These are phyloP conservation scores for Tremellales sp. DNA, from an alignment of 1,284 basidiomycete species.

Conservation along the genomic window DNA sequence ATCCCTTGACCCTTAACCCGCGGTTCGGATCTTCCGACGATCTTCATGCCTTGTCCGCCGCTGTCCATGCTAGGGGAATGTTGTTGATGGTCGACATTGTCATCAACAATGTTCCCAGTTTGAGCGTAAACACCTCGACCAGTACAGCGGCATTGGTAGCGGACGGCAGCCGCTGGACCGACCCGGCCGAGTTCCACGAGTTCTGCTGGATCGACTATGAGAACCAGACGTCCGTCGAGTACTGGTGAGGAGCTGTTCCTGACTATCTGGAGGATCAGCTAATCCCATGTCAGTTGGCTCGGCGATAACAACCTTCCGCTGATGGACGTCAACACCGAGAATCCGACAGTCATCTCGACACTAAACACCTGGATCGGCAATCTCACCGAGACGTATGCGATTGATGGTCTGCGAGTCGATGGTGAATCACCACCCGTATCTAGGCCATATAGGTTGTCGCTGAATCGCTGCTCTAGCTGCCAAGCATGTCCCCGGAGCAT, in stretches of 20 bases:
- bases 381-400: constrained; percentile 60
- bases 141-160: constrained; percentile 23
- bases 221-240: constrained; percentile 62
- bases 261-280: background rate
- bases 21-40: constrained; percentile 67
- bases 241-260: constrained; percentile 50
- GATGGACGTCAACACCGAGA: constrained; percentile 68
- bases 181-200: constrained; percentile 55
- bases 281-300: constrained; percentile 54
- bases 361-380: constrained; percentile 62
- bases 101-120: constrained; percentile 66
- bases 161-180: constrained; percentile 36
- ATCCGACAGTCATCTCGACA: constrained; percentile 56
- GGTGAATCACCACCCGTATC: constrained; percentile 39
- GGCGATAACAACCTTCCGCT: constrained; percentile 64
- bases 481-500: constrained; percentile 54
- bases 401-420: constrained; percentile 68
- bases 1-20: constrained; percentile 61
- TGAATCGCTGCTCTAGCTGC: constrained; percentile 49
- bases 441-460: background rate
- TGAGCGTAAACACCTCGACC: constrained; percentile 22
- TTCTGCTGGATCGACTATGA: constrained; percentile 63
- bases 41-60: constrained; percentile 61
- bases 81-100: constrained; percentile 76
- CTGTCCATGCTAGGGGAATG: constrained; percentile 66